Evolutionary conservation across 1,139 yeast species (phyloP), one percentile per base, ranked within the genome.

Genomic region (Pichia sp.): DNA sequence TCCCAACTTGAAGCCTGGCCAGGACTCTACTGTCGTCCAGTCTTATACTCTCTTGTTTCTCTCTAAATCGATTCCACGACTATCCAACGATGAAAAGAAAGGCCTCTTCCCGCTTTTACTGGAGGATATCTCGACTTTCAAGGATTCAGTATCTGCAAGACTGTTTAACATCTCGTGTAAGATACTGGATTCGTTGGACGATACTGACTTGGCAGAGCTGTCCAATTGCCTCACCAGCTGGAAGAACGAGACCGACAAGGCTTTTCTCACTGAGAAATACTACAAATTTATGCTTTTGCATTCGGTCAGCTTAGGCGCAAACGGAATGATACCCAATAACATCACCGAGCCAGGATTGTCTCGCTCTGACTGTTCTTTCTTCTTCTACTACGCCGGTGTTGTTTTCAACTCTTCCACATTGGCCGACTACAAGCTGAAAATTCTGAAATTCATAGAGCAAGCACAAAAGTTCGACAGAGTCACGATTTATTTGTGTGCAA

Each of bases 301-400:
- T 46, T 83, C 89, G 0, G 74, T 71, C 3, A 64, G 58, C 34
- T 58, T 68, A 1, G 65, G 62, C 30, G 65, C 67, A 23, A 60
- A 64, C 37, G 69, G 70, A 13, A 55, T 59, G 5, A 70, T 74
- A 16, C 75, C 78, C 30, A 68, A 68, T 52, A 73, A 73, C 9
- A 69, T 69, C 58, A 57, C 76, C 49, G 73, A 80, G 49, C 87
- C 93, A 0, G 96, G 96, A 0, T 69, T 89, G 53, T 73, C 82
- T 23, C 65, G 74, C 0, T 65, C 66, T 0, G 88, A 85, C 51
- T 74, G 76, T 31, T 65, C 78, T 0, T 87, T 82, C 61, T 79
- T 88, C 61, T 83, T 88, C 0, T 75, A 75, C 50, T 80, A 80
- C 56, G 88, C 95, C 4, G 89, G 91, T 13, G 79, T 82, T 0